phyloP scores from a whole-genome alignment of 148 eudicot species.

The Fagopyrum esculentum region DNA sequence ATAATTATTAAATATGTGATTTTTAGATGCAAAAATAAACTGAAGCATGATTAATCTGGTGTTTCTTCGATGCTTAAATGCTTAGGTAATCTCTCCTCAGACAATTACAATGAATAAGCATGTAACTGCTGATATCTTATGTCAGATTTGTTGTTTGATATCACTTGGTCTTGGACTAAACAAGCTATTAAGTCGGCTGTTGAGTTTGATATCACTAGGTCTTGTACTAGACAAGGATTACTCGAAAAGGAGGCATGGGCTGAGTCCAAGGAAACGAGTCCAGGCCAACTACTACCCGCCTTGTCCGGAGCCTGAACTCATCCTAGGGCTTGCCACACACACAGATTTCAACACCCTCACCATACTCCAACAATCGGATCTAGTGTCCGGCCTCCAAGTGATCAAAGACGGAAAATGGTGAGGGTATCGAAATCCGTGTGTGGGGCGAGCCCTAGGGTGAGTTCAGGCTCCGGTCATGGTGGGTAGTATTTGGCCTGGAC shows the following conservation, averaged over 20 bases:
- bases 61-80: too few relatives aligned
- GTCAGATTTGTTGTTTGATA: too few relatives aligned
- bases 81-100: too few relatives aligned
- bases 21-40: too few relatives aligned
- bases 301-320: constrained; percentile 30
- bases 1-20: too few relatives aligned
- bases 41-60: too few relatives aligned
- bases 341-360: constrained; percentile 25
- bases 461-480: too few relatives aligned
- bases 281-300: constrained; percentile 44
- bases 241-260: constrained; percentile 16
- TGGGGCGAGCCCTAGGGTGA: too few relatives aligned
- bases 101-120: too few relatives aligned
- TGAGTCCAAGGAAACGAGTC: constrained; percentile 11
- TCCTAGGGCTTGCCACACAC: constrained; percentile 21
- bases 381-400: constrained; percentile 27
- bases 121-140: too few relatives aligned
- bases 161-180: not conserved
- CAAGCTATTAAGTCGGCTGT: constrained; percentile 6
- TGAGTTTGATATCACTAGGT: constrained; percentile 27
- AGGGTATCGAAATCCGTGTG: too few relatives aligned
- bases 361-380: constrained; percentile 19
- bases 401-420: constrained; percentile 23
- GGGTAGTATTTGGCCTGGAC: too few relatives aligned
- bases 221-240: constrained; percentile 25